These are phyloP conservation scores for Nakaseomyces delphensis DNA, from an alignment of 1,139 yeast species.

Conservation along the genomic window DNA sequence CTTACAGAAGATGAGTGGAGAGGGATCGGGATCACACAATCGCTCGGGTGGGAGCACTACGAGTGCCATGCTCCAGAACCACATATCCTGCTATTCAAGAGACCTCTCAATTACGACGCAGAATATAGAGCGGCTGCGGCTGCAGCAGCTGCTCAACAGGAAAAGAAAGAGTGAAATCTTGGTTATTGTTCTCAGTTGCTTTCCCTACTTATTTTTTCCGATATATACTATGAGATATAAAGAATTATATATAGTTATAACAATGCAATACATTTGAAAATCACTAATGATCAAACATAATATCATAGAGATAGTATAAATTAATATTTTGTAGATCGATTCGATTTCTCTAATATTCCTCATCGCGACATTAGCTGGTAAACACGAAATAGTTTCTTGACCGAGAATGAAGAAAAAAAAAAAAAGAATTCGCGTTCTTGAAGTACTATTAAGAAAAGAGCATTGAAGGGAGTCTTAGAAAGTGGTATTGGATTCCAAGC, in stretches of 20 bases:
- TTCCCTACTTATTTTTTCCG: not conserved
- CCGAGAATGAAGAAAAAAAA: not conserved
- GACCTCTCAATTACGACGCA: conserved; percentile 38
- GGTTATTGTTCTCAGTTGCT: too few relatives aligned
- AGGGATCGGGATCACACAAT: conserved; percentile 94
- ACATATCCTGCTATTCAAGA: conserved; percentile 82
- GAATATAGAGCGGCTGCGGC: conserved; percentile 29
- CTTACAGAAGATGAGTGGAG: conserved; percentile 97
- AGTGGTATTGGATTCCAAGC: too few relatives aligned
- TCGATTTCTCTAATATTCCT: too few relatives aligned
- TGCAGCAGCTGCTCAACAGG: conserved; percentile 21
- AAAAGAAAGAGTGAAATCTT: conserved; percentile 9
- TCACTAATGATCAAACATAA: not conserved
- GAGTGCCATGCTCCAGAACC: conserved; percentile 99
- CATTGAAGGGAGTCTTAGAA: too few relatives aligned
- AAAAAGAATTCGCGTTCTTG: too few relatives aligned
- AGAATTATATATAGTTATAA: too few relatives aligned
- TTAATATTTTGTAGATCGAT: conserved; percentile 1
- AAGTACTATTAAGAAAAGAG: too few relatives aligned
- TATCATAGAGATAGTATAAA: not conserved
- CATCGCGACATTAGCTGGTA: too few relatives aligned
- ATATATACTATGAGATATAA: not conserved
- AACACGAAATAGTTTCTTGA: not conserved
- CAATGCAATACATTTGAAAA: not conserved
- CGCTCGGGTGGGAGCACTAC: conserved; percentile 96